Percentiles rank a stretch among this genome's conserved stretches.
Conservation (phyloP, 2,329 filamentous ascomycete species). For the Shiraia bambusicola region DNA sequence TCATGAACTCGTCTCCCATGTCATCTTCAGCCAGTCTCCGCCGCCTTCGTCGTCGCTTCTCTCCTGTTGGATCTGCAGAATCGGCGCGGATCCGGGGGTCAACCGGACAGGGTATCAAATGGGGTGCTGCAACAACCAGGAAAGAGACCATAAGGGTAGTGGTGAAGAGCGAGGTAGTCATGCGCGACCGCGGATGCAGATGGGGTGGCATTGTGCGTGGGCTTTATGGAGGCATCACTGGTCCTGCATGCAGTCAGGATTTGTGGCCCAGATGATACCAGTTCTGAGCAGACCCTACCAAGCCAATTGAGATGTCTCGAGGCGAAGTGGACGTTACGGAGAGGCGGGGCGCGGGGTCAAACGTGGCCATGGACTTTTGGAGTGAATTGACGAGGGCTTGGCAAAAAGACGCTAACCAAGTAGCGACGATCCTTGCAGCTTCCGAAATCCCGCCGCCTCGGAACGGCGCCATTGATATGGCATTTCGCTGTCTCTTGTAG, state of each 20-base stretch:
- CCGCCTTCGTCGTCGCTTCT: slow-evolving; percentile 44
- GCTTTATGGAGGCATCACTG: slow-evolving; percentile 33
- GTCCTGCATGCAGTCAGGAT: slow-evolving; percentile 21
- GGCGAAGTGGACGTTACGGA: slow-evolving; percentile 9
- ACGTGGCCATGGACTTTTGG: slow-evolving; percentile 31
- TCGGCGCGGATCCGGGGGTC: slow-evolving; percentile 74
- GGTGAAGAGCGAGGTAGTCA: slow-evolving; percentile 92
- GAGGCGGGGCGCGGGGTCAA: slow-evolving; percentile 17
- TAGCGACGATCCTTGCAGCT: slow-evolving; percentile 16
- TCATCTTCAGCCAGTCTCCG: slow-evolving; percentile 37
- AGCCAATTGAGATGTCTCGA: slow-evolving; percentile 37
- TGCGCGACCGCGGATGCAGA: slow-evolving; percentile 89
- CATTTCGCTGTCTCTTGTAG: not conserved
- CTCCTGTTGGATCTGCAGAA: slow-evolving; percentile 47
- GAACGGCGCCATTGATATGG: slow-evolving; percentile 4
- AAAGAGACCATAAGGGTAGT: slow-evolving; percentile 89
- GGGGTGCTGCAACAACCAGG: slow-evolving; percentile 86
- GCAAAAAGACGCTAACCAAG: not conserved
- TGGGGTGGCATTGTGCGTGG: slow-evolving; percentile 67
- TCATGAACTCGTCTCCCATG: slow-evolving; percentile 21
- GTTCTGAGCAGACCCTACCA: slow-evolving; percentile 13
- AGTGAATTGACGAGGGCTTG: slow-evolving; percentile 10
- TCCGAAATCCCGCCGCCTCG: slow-evolving; percentile 9
- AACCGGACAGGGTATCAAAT: slow-evolving; percentile 87
- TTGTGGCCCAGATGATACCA: not conserved